Evolutionary conservation across 106 monocot species (phyloP), one percentile per base, ranked within the genome.

Genomic region (Dendrobium officinale): DNA sequence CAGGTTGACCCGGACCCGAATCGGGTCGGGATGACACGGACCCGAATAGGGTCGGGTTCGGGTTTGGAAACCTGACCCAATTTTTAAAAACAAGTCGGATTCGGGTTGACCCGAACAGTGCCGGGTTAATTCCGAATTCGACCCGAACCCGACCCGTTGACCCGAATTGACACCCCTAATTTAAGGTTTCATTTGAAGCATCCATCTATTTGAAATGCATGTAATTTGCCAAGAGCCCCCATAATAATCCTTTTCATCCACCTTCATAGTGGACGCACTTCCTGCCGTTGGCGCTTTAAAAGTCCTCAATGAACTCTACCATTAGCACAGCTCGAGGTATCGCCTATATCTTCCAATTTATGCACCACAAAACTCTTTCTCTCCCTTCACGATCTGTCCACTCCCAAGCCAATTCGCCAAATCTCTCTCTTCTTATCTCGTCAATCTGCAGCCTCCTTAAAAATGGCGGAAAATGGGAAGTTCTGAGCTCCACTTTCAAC

Each of bases 391-490:
- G 22, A 76, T 76, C 76, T 15, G 2, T 42, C 49, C 48, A 48
- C 22, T 49, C 13, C 26, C 76, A 49, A 48, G 17, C 76, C 15
- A 49, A 11, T 24, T 24, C 45, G 0, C 49, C 76, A 76, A 26
- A 49, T 24, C 11, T 42, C 11, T 49, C 76, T n/a, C 6, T 8
- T 26, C 76, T 76, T 26, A 15, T 76, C 76, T 47, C 76, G 10
- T 24, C 76, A 24, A 76, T 76, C 4, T 51, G 48, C 76, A 8
- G 18, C 11, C 47, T 76, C 27, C 76, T 76, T 48, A 76, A 27
- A 51, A 76, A 76, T 51, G 49, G 76, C 42, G 76, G 76, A 4
- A 76, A 76, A 76, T 86, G 86, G 86, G 79, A 82, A 22, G n/a
- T 33, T 5, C 49, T 86, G 0, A 77, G 64, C 64, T 66, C 76